A percentile compares a stretch with the other conserved stretches of the same genome.
Evolutionary conservation across 2,329 filamentous ascomycete species (phyloP).

Genomic region (Fusarium albidum): DNA sequence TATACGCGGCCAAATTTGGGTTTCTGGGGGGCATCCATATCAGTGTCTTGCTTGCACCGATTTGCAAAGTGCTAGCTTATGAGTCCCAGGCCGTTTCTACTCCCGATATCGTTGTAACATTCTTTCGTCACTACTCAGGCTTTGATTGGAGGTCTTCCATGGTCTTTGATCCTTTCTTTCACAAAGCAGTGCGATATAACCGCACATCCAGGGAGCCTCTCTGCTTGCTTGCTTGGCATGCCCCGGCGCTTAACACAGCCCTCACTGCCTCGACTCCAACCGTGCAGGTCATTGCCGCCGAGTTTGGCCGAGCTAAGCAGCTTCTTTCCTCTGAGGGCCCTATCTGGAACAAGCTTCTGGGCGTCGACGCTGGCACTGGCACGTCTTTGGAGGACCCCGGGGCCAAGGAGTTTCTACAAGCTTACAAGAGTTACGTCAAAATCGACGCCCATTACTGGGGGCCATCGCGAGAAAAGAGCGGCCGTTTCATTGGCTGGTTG

Average conservation of each 20-base stretch:
- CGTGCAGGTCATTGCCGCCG: constrained; percentile 57
- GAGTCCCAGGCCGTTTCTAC: constrained; percentile 50
- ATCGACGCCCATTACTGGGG: constrained; percentile 74
- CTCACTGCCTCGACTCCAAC: constrained; percentile 62
- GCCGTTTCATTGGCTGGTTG: constrained; percentile 67
- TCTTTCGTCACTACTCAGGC: constrained; percentile 69
- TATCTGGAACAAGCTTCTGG: constrained; percentile 56
- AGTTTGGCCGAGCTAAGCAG: constrained; percentile 57
- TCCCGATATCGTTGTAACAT: constrained; percentile 62
- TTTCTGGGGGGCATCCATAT: constrained; percentile 73
- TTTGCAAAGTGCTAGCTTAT: constrained; percentile 63
- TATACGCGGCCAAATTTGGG: constrained; percentile 72
- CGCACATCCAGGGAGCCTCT: constrained; percentile 67
- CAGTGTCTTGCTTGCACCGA: constrained; percentile 65
- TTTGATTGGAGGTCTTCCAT: constrained; percentile 66
- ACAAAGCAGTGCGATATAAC: constrained; percentile 59
- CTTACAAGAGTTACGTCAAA: constrained; percentile 64
- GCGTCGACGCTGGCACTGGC: constrained; percentile 1
- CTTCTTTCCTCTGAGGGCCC: constrained; percentile 47
- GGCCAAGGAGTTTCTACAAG: constrained; percentile 57
- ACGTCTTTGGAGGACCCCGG: constrained; percentile 31
- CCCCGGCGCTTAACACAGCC: constrained; percentile 68
- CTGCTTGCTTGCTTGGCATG: constrained; percentile 69
- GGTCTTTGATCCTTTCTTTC: constrained; percentile 69
- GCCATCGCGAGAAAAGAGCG: constrained; percentile 60